Percentiles rank a stretch among this genome's conserved stretches.
Evolutionary conservation across 768 basidiomycete genomes (phyloP).

Genomic region (Epithele typhae): DNA sequence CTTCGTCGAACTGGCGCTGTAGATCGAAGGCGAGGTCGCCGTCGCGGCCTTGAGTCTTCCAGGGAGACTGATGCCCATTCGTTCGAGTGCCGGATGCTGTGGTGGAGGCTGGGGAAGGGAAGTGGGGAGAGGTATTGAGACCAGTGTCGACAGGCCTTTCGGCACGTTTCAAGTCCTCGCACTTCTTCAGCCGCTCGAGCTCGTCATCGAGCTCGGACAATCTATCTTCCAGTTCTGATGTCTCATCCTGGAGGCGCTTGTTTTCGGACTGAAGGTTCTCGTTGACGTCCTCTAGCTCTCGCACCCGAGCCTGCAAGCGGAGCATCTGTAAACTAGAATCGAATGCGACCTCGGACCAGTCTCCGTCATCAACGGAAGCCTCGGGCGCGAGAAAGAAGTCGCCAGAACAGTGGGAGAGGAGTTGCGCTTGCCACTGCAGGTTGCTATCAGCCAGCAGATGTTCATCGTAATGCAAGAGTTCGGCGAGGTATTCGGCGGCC

Average conservation of each 20-base stretch:
- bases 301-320: constrained; percentile 35
- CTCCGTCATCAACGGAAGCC: constrained; percentile 14
- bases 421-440: constrained; percentile 62
- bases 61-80: constrained; percentile 7
- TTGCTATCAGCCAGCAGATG: constrained; percentile 36
- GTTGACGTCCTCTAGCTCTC: constrained; percentile 33
- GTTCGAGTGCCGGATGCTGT: too few species aligned
- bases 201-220: constrained; percentile 12
- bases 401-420: constrained; percentile 56
- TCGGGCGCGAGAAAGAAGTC: constrained; percentile 44
- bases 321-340: constrained; percentile 50
- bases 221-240: constrained; percentile 24
- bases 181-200: not conserved
- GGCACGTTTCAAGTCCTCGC: too few species aligned
- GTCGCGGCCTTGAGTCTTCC: too few species aligned
- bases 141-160: not conserved
- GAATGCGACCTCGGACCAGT: constrained; percentile 34
- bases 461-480: constrained; percentile 47
- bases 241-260: constrained; percentile 5
- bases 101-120: too few species aligned
- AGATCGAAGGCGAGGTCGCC: constrained; percentile 17
- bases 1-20: constrained; percentile 37
- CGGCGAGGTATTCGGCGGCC: constrained; percentile 40
- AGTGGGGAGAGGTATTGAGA: too few species aligned
- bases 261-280: constrained; percentile 18